Evolutionary conservation across 1,139 yeast species (phyloP).

Genomic region (Protomyces gravidus): DNA sequence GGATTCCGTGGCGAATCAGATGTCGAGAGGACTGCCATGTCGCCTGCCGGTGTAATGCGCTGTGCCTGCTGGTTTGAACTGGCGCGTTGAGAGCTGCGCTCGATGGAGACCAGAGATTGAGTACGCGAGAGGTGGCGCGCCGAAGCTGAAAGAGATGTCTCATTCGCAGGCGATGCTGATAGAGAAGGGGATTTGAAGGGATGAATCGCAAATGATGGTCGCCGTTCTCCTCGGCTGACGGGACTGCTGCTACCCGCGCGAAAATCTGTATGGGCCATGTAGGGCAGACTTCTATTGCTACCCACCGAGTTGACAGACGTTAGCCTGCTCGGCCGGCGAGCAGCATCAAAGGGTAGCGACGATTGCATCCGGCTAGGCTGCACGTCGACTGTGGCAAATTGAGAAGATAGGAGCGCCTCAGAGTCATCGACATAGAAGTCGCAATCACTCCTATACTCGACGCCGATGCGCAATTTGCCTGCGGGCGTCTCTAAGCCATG

Average conservation of each 20-base stretch:
- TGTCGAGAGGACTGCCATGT: not conserved
- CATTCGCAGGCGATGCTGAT: constrained; percentile 40
- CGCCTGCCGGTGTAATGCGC: constrained; percentile 2
- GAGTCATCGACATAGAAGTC: constrained; percentile 64
- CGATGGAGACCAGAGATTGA: constrained; percentile 5
- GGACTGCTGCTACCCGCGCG: constrained; percentile 1
- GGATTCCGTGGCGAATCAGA: constrained; percentile 7
- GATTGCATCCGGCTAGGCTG: constrained; percentile 10
- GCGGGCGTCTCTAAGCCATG: constrained; percentile 67
- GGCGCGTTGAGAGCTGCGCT: constrained; percentile 13
- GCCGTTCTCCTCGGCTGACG: constrained; percentile 1
- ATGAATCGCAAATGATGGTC: constrained; percentile 33
- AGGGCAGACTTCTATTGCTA: constrained; percentile 1
- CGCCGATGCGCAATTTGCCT: constrained; percentile 70
- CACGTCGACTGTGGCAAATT: constrained; percentile 51
- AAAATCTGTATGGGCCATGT: constrained; percentile 2
- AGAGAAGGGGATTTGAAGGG: constrained; percentile 44
- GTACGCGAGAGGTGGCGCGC: constrained; percentile 4
- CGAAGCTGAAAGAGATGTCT: constrained; percentile 33
- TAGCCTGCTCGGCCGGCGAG: constrained; percentile 8
- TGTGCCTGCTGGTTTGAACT: not conserved
- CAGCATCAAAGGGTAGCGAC: constrained; percentile 1
- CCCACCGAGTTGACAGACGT: constrained; percentile 1
- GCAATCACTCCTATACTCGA: constrained; percentile 69
- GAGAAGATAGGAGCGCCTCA: constrained; percentile 59